These are phyloP conservation scores for Pythium aristosporum DNA, from an alignment of 352 stramenopile species.

Conservation along the genomic window DNA sequence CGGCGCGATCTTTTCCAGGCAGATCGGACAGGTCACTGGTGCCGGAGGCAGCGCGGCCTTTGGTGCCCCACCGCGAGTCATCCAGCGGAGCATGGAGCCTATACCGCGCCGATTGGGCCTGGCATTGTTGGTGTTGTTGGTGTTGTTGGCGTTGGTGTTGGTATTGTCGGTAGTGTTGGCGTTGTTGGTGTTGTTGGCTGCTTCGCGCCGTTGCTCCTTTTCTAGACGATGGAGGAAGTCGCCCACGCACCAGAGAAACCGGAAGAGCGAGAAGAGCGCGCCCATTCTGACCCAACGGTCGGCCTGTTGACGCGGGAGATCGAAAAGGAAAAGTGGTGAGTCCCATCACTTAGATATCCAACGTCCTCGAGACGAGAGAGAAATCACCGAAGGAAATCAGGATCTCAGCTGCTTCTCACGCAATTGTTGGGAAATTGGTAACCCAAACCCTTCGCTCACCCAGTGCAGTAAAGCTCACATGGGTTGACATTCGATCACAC, in stretches of 20 bases:
- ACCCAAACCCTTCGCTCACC: no score
- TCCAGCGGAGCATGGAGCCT: not conserved
- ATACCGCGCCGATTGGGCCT: no score
- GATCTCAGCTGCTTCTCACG: no score
- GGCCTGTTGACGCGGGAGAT: not conserved
- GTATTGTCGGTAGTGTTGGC: not conserved
- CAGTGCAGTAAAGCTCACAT: no score
- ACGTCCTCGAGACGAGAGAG: no score
- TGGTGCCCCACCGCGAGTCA: not conserved
- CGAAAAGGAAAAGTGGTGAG: not conserved
- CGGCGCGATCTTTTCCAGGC: not conserved
- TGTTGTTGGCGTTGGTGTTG: not conserved
- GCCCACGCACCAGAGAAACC: not conserved
- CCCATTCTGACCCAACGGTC: not conserved
- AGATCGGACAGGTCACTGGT: not conserved
- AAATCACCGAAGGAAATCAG: no score
- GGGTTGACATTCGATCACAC: no score
- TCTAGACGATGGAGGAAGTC: not conserved
- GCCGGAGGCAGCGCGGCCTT: no score
- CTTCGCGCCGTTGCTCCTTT: not conserved
- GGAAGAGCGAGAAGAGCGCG: not conserved
- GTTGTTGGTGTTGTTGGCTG: not conserved
- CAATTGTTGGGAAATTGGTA: no score
- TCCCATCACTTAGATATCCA: no score
- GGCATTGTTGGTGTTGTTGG: not conserved